Conservation (phyloP, 78 protist species). For the Pigoraptor vietnamica region DNA sequence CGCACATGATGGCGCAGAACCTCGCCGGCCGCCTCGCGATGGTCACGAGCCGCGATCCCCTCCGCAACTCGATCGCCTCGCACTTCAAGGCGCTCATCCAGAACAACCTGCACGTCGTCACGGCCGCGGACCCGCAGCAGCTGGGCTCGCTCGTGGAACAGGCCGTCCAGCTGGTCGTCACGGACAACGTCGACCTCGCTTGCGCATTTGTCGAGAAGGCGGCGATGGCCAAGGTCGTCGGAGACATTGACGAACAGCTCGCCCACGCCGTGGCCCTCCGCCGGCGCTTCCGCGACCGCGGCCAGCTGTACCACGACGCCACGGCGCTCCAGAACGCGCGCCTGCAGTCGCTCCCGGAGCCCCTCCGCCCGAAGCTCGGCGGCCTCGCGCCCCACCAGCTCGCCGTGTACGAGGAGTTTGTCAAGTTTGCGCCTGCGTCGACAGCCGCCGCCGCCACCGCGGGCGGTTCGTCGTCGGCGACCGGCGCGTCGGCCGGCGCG, state of each 20-base stretch:
- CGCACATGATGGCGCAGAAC: slow-evolving; percentile 79
- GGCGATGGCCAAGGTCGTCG: slow-evolving; percentile 63
- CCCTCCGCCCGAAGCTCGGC: slow-evolving; percentile 68
- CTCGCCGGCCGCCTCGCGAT: slow-evolving; percentile 88
- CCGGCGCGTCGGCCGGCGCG: not conserved
- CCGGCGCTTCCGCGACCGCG: slow-evolving; percentile 47
- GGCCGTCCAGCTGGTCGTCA: slow-evolving; percentile 46
- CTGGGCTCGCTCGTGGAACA: slow-evolving; percentile 26
- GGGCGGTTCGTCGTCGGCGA: not conserved
- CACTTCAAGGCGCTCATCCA: slow-evolving; percentile 51
- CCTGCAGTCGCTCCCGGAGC: slow-evolving; percentile 62
- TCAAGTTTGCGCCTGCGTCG: slow-evolving; percentile 32
- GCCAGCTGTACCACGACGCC: slow-evolving; percentile 49
- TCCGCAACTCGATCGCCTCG: slow-evolving; percentile 52
- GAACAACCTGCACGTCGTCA: not conserved
- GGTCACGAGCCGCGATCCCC: slow-evolving; percentile 92
- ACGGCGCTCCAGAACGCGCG: slow-evolving; percentile 21
- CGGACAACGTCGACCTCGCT: slow-evolving; percentile 85
- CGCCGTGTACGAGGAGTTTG: slow-evolving; percentile 77
- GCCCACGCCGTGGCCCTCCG: slow-evolving; percentile 44
- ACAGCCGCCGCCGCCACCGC: not conserved
- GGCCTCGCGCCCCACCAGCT: slow-evolving; percentile 63
- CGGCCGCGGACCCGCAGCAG: not conserved
- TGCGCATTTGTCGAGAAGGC: slow-evolving; percentile 79
- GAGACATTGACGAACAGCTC: slow-evolving; percentile 72